phyloP scores from a whole-genome alignment of 495 filamentous ascomycete species.

The Penicillium chermesinum region DNA sequence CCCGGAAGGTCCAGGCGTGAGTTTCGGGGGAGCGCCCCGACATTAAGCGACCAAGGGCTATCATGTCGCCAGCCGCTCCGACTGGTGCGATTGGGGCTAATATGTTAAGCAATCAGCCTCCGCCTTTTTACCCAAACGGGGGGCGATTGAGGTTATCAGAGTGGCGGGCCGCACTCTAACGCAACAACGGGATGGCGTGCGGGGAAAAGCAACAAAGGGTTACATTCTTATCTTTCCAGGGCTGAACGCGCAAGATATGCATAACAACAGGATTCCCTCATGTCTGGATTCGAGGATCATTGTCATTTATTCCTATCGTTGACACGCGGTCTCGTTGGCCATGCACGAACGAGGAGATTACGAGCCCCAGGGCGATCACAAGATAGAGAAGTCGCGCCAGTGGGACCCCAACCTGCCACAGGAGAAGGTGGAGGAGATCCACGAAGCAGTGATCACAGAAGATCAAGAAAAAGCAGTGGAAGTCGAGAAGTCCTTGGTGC shows the following conservation, averaged over 20 bases:
- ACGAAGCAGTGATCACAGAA: constrained; percentile 4
- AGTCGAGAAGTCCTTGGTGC: constrained; percentile 9
- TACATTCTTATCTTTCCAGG: not conserved
- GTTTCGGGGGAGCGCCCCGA: too few species aligned
- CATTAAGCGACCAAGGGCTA: not conserved
- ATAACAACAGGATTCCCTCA: too few species aligned
- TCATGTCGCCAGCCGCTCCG: not conserved
- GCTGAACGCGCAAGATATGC: not conserved
- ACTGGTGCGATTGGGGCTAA: not conserved
- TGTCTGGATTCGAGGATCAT: too few species aligned
- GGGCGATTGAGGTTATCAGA: constrained; percentile 4
- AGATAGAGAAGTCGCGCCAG: constrained; percentile 8
- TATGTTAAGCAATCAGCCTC: constrained; percentile 8
- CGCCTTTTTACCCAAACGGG: constrained; percentile 19
- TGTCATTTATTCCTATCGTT: too few species aligned
- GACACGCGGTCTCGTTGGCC: not conserved
- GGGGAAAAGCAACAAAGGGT: constrained; percentile 4
- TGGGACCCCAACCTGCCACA: constrained; percentile 20
- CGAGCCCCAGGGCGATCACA: not conserved
- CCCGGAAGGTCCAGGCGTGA: too few species aligned
- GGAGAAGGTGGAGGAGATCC: constrained; percentile 15
- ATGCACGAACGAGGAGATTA: too few species aligned
- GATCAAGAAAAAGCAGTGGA: constrained; percentile 19
- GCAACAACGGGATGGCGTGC: not conserved
- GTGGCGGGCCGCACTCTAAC: not conserved